Evolutionary conservation across 1,139 yeast genomes (phyloP).

Genomic region (Debaryomyces psychrophilus): DNA sequence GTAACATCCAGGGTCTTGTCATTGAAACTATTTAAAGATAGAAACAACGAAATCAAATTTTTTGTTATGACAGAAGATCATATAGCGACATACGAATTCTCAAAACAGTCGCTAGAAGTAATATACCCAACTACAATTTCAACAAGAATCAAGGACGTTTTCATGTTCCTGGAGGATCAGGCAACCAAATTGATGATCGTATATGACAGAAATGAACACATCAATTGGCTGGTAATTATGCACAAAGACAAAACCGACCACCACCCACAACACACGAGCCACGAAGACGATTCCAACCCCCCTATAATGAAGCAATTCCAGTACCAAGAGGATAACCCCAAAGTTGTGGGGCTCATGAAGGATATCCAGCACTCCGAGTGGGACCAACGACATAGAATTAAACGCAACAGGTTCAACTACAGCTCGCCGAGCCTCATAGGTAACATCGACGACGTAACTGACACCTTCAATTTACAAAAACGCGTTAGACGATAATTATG

Average conservation of each 20-base stretch:
- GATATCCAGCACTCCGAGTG: conserved; percentile 17
- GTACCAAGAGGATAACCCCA: conserved; percentile 14
- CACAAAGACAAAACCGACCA: background rate
- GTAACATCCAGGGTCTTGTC: conserved; percentile 1
- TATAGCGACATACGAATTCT: conserved; percentile 16
- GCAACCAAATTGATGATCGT: background rate
- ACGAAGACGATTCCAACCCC: conserved; percentile 13
- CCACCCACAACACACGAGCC: background rate
- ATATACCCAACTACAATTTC: conserved; percentile 10
- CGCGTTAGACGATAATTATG: conserved; percentile 16
- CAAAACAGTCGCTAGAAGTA: conserved; percentile 12
- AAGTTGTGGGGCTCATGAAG: conserved; percentile 14
- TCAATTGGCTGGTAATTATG: background rate
- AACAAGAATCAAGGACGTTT: conserved; percentile 13
- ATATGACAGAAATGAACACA: background rate
- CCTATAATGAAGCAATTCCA: conserved; percentile 13
- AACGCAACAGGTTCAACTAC: conserved; percentile 17
- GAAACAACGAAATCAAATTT: background rate
- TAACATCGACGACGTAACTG: conserved; percentile 31
- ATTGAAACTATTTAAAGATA: background rate
- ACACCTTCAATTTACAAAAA: conserved; percentile 31
- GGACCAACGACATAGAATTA: conserved; percentile 10
- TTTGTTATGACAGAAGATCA: conserved; percentile 16
- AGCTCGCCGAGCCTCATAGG: conserved; percentile 11
- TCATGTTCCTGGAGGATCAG: background rate